Evolutionary conservation across 192 early-diverging fungal species (phyloP).

Genomic region (Linnemannia zychae): DNA sequence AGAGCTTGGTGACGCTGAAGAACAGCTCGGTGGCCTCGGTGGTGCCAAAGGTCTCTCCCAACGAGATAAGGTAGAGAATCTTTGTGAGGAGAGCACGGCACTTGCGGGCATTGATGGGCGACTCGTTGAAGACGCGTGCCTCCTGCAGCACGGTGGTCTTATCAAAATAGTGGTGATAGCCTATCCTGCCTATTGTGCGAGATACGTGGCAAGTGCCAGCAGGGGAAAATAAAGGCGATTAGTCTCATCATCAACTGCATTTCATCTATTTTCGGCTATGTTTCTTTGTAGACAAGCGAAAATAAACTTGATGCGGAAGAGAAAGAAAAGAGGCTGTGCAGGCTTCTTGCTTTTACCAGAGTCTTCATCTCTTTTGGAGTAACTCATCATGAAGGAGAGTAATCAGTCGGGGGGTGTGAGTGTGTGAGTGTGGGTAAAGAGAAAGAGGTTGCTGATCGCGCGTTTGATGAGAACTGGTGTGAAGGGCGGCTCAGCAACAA

Average conservation of each 20-base stretch:
- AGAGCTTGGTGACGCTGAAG: conserved; percentile 98
- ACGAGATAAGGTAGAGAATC: conserved; percentile 93
- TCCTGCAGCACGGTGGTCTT: conserved; percentile 95
- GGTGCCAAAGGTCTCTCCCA: conserved; percentile 90
- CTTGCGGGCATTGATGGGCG: conserved; percentile 95
- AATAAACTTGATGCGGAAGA: background rate
- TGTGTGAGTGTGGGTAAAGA: background rate
- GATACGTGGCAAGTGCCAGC: background rate
- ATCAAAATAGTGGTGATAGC: conserved; percentile 90
- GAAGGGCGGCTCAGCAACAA: background rate
- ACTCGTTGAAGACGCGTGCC: conserved; percentile 96
- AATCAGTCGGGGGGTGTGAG: conserved; percentile 8
- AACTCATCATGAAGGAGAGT: conserved; percentile 64
- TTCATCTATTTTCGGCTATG: background rate
- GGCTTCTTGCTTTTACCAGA: conserved; percentile 59
- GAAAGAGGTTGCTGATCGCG: conserved; percentile 9
- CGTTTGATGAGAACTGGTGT: background rate
- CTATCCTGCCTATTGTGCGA: conserved; percentile 72
- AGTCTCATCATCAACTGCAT: background rate
- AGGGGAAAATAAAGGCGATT: background rate
- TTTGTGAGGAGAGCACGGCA: conserved; percentile 94
- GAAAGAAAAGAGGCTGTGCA: background rate
- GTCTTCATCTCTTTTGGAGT: conserved; percentile 79
- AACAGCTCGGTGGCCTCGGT: conserved; percentile 98
- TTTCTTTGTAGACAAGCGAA: background rate